Evolutionary conservation across 2,329 filamentous ascomycete species (phyloP), one percentile per base, ranked within the genome.

Genomic region (Microdochium bolleyi): DNA sequence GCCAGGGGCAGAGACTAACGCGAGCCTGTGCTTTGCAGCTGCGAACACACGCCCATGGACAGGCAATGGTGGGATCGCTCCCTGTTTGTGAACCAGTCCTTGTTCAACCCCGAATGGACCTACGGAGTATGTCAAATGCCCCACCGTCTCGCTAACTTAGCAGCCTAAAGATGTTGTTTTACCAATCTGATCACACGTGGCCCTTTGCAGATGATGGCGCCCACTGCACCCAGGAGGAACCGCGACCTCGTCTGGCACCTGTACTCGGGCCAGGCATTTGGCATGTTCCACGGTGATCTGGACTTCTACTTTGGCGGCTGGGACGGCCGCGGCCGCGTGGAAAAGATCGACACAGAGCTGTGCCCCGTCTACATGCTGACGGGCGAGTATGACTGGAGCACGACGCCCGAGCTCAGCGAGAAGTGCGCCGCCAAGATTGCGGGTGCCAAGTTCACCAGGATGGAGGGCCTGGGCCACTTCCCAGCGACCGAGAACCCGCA

Each of bases 301-400:
- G 73, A 77, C 60, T 77, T 77, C 60, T 77, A 75, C 65, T 77
- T 77, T 51, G 72, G 72, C 50, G 73, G 74, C 49, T 78, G 70
- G 64, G 75, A 78, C 57, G 74, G 72, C 10, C 70, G 75, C 24
- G 62, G 67, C 13, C 69, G 73, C 52, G 66, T 76, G 34, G 61
- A 63, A 0, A 62, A 61, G 8, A 77, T 78, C 60, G 69, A 78
- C 55, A 74, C 71, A 2, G 71, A 73, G 55, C 69, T 66, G 53
- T 78, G 75, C 53, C 74, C 74, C 2, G 72, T 77, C 1, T 77
- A 70, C 61, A 76, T 77, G 71, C 64, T 78, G 30, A 77, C 73
- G 0, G 74, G 74, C 50, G 52, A 55, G 24, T 55, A 52, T 24
- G 54, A 55, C 19, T 55, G 54, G 54, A 54, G 54, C 30, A 55